A percentile compares a stretch with the other conserved stretches of the same genome.
phyloP scores from a whole-genome alignment of 2,329 filamentous ascomycete genomes.

The Tolypocladium ovalisporum region DNA sequence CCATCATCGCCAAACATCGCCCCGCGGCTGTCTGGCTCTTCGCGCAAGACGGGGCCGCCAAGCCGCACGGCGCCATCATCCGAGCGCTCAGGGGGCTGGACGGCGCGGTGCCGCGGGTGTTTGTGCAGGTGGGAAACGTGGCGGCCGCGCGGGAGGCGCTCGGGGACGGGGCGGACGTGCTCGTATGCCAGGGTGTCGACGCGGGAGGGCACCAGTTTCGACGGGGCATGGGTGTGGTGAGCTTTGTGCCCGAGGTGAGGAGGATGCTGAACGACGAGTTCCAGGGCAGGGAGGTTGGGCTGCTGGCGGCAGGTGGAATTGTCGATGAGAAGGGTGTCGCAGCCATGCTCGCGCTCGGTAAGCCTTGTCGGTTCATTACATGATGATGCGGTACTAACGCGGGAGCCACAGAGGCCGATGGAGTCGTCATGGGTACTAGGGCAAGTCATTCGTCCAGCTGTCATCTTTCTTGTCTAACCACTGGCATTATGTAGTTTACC shows the following conservation, averaged over 20 bases:
- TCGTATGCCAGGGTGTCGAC: slow-evolving; percentile 53
- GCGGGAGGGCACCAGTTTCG: slow-evolving; percentile 53
- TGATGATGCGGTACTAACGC: slow-evolving; percentile 1
- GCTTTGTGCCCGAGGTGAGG: slow-evolving; percentile 45
- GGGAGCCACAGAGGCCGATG: slow-evolving; percentile 26
- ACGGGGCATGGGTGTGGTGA: slow-evolving; percentile 40
- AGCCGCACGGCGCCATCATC: slow-evolving; percentile 26
- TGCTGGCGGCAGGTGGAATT: slow-evolving; percentile 52
- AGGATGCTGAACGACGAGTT: slow-evolving; percentile 31
- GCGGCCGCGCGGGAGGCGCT: slow-evolving; percentile 38
- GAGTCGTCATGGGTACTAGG: slow-evolving; percentile 31
- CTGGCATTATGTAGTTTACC: slow-evolving; percentile 24
- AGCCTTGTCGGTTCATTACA: slow-evolving; percentile 5
- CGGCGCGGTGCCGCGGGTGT: slow-evolving; percentile 30
- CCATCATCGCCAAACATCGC: slow-evolving; percentile 37
- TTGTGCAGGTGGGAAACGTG: slow-evolving; percentile 53
- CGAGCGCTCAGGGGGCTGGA: slow-evolving; percentile 17
- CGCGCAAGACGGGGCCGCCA: slow-evolving; percentile 33
- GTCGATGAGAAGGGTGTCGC: slow-evolving; percentile 43
- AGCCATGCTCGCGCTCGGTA: slow-evolving; percentile 43
- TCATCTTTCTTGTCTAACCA: neutral
- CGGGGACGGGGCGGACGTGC: slow-evolving; percentile 39
- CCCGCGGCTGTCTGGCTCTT: slow-evolving; percentile 59
- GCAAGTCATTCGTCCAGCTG: slow-evolving; percentile 12
- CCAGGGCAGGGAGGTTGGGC: slow-evolving; percentile 17